Evolutionary conservation across 306 rosid genomes (phyloP), one percentile per base, ranked within the genome.

Genomic region (Comarum palustre): DNA sequence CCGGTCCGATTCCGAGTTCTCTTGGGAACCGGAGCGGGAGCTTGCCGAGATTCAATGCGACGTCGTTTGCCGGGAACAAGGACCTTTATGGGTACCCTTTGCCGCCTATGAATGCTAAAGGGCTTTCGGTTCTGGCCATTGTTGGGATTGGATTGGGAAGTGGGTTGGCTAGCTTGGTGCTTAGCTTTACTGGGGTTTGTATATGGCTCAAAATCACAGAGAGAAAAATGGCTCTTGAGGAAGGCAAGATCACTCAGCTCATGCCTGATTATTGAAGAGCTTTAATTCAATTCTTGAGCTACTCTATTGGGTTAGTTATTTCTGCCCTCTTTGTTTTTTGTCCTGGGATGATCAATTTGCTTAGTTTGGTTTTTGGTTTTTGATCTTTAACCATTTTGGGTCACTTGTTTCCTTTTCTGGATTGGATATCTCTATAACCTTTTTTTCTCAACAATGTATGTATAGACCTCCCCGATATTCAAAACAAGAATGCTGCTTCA

Each of bases 91-190:
- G 97, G 14, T 94, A 86, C 77, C 97, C 98, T 47, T 76, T 94
- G 77, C 88, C 96, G 12, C 90, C 91, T 2, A 4, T 82, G 8
- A 85, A 69, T 78, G 84, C 32, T 62, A 88, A 79, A 42, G 96
- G 97, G 3, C 71, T 94, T 27, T 94, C 98, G 0, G 72, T 92
- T n/a, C 45, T 92, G 74, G 93, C 96, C 75, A 91, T 94, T 81
- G 99, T 91, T 52, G 96, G 95, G 75, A 94, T 94, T 73, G 99
- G 99, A 17, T 77, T 94, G 24, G 99, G 99, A 46, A 94, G 99
- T 79, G 99, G 99, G 2, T 71, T 94, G 0, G 95, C 92, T 0
- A 94, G 99, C 65, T 76, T 94, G 80, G 91, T 94, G 19, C 78
- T 94, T 0, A 94, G 99, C 71, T 94, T 94, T 22, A 87, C 96